Conservation (phyloP, 805 yeast genomes). For the Dipodascus albidus region DNA sequence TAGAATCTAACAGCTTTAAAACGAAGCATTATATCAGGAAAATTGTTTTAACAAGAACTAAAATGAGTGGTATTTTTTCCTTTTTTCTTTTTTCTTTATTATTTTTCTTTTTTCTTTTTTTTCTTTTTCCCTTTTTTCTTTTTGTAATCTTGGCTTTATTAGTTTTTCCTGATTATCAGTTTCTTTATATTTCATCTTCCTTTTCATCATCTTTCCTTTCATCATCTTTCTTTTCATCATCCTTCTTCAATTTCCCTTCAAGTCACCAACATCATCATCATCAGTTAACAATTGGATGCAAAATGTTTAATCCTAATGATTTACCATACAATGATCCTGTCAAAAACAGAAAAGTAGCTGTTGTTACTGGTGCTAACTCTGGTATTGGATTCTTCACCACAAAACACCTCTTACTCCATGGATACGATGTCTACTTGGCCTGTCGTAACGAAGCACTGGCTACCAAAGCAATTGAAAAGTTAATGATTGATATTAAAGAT, state of each 20-base stretch:
- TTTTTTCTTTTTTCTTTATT: no score
- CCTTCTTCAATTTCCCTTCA: no score
- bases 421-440: constrained; percentile 61
- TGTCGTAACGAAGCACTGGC: constrained; percentile 54
- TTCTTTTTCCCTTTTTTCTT: no score
- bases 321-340: constrained; percentile 54
- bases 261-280: no score
- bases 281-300: no score
- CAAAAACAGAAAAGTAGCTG: constrained; percentile 46
- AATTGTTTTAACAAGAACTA: no score
- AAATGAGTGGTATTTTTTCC: background rate
- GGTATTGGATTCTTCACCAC: constrained; percentile 76
- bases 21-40: background rate
- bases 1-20: background rate
- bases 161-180: no score
- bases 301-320: constrained; percentile 30
- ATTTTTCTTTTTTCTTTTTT: background rate
- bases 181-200: no score
- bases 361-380: constrained; percentile 72
- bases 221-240: no score
- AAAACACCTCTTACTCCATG: constrained; percentile 67
- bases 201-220: no score
- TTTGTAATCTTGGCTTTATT: no score
- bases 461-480: constrained; percentile 41
- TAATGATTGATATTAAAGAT: constrained; percentile 40